Conservation (phyloP, 192 early-diverging fungal genomes). For the Entomortierella parvispora region DNA sequence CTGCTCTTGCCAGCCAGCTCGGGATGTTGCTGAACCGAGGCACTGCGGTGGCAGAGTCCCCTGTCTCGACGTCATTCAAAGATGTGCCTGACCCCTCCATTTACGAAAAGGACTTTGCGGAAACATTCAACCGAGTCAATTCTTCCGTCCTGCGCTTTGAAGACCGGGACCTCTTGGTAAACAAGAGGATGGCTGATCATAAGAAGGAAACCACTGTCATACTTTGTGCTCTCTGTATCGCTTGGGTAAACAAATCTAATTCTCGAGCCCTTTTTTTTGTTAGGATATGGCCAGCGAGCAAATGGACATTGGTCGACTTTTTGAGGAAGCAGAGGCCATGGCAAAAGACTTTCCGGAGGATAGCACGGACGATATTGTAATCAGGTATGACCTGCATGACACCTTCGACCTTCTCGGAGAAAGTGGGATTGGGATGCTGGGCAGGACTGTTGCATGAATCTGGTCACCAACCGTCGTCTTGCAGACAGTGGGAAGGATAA, state of each 20-base stretch:
- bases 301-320: conserved; percentile 53
- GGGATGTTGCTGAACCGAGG: background rate
- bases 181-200: background rate
- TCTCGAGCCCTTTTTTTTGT: background rate
- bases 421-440: too few relatives aligned
- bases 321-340: conserved; percentile 53
- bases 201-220: background rate
- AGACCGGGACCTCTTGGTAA: conserved; percentile 46
- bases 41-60: background rate
- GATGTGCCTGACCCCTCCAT: conserved; percentile 31
- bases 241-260: too few relatives aligned
- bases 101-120: conserved; percentile 28
- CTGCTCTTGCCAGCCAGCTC: conserved; percentile 19
- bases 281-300: conserved; percentile 56
- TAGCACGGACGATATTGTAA: conserved; percentile 29
- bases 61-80: background rate
- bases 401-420: background rate
- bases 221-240: too few relatives aligned
- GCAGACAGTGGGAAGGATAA: too few relatives aligned
- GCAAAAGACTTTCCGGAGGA: conserved; percentile 43
- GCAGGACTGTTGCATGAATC: too few relatives aligned
- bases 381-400: conserved; percentile 16
- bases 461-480: too few relatives aligned
- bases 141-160: conserved; percentile 31
- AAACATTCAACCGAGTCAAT: conserved; percentile 11